Evolutionary conservation across 2,329 filamentous ascomycete genomes (phyloP), one percentile per base, ranked within the genome.

Genomic region (Diaporthe australafricana): DNA sequence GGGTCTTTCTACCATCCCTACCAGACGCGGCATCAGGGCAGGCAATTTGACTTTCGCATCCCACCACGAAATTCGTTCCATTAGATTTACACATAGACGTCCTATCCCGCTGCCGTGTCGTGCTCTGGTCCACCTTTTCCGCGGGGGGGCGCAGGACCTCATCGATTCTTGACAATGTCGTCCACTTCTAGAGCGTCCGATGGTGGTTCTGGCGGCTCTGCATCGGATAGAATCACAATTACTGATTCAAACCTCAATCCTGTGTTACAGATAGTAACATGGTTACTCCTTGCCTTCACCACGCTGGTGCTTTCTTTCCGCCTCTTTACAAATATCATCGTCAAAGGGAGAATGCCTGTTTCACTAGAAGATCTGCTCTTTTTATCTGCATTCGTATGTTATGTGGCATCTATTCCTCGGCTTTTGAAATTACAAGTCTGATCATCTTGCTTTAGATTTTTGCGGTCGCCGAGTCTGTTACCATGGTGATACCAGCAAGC

Each of bases 371-470:
- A 56, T 22, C 11, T 56, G 11, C 32, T 56, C 30, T 38, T 56
- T 56, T 20, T 56, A 56, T 38, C 32, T 14, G 17, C 53, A 56
- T 56, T 38, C n/a, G 53, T 56, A 56, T 16, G 53, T 56, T 38
- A 16, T 32, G 12, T 56, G 20, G n/a, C 20, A 17, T 17, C 2
- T 16, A 35, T 55, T 14, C 2, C 6, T 16, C 2, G 11, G 11
- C 17, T 22, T 38, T 11, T 32, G 14, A 4, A 30, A 35, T n/a
- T 32, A 11, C 30, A 55, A 5, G 9, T n/a, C 52, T 55, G 20
- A 55, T 14, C 30, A 9, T 55, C 8, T n/a, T 22, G 27, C 17
- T n/a, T 14, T 25, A 56, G 53, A 9, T 56, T 1, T 56, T 56
- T 25, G 20, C 30, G 1, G 32, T 25, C 9, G 53, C 30, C 16